phyloP scores from a whole-genome alignment of 2,329 filamentous ascomycete genomes.

The Cadophora malorum region DNA sequence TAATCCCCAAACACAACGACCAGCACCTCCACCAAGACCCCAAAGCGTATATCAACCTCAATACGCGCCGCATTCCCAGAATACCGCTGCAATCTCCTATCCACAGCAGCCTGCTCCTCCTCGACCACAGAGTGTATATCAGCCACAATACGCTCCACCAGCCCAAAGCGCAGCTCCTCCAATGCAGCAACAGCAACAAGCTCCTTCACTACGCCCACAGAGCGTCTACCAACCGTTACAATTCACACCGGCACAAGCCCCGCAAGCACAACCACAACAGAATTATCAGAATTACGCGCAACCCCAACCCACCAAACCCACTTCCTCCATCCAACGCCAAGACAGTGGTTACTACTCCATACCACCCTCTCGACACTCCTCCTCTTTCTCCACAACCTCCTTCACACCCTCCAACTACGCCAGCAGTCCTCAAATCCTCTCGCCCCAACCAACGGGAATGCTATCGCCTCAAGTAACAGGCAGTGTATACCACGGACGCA shows the following conservation, averaged over 20 bases:
- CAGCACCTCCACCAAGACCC: conserved; percentile 47
- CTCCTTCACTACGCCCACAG: conserved; percentile 24
- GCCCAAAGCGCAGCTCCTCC: background rate
- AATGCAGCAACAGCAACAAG: conserved; percentile 14
- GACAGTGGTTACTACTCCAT: conserved; percentile 54
- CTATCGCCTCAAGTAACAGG: conserved; percentile 28
- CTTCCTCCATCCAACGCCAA: conserved; percentile 42
- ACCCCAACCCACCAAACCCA: conserved; percentile 48
- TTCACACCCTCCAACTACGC: conserved; percentile 47
- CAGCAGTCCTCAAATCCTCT: conserved; percentile 4
- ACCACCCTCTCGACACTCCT: conserved; percentile 27
- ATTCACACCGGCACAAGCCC: conserved; percentile 31
- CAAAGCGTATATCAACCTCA: conserved; percentile 41
- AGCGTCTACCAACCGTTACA: conserved; percentile 31
- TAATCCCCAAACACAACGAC: conserved; percentile 44
- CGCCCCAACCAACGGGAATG: conserved; percentile 13
- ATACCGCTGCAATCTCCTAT: background rate
- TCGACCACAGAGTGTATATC: conserved; percentile 13
- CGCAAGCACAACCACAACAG: background rate
- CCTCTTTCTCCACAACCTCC: conserved; percentile 46
- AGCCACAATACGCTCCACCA: conserved; percentile 12
- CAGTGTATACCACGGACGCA: conserved; percentile 15
- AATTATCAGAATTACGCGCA: conserved; percentile 28
- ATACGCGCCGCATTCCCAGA: background rate
- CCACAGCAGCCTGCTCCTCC: background rate